These are phyloP conservation scores for Fusarium sp. DNA, from an alignment of 2,329 filamentous ascomycete genomes.

Conservation along the genomic window DNA sequence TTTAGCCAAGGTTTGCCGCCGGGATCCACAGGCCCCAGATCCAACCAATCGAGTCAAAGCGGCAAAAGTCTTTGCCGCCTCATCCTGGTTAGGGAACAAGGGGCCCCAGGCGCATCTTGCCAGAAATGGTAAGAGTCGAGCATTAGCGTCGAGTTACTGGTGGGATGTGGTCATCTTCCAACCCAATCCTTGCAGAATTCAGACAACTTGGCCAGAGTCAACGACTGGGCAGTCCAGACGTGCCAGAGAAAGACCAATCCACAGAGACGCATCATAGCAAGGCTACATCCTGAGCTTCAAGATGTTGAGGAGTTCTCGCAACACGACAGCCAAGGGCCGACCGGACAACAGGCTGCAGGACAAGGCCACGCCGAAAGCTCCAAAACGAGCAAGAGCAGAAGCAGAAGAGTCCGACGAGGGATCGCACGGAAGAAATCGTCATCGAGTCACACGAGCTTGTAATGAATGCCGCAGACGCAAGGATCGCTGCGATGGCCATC, in stretches of 20 bases:
- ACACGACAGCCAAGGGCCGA: background rate
- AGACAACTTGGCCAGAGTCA: background rate
- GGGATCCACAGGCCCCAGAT: no score
- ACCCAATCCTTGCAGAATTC: background rate
- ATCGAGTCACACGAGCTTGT: slow-evolving; percentile 20
- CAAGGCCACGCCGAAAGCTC: background rate
- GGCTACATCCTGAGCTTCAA: background rate
- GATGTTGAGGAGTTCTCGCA: background rate
- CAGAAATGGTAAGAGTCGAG: background rate
- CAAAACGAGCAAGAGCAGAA: slow-evolving; percentile 14
- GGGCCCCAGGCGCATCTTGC: slow-evolving; percentile 1
- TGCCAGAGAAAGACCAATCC: background rate
- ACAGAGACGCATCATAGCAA: background rate
- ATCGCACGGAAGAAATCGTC: background rate
- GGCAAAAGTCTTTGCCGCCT: slow-evolving; percentile 17
- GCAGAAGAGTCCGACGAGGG: slow-evolving; percentile 5
- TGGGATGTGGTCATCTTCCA: background rate
- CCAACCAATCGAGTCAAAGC: background rate
- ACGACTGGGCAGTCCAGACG: background rate
- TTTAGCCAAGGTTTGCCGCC: no score
- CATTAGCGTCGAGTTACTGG: background rate
- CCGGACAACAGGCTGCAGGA: background rate
- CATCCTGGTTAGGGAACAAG: background rate
- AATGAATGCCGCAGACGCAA: slow-evolving; percentile 17
- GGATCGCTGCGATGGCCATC: slow-evolving; percentile 13